Percentiles rank a stretch among this genome's conserved stretches.
phyloP scores from a whole-genome alignment of 2,329 filamentous ascomycete species.

The Periconia sp. region DNA sequence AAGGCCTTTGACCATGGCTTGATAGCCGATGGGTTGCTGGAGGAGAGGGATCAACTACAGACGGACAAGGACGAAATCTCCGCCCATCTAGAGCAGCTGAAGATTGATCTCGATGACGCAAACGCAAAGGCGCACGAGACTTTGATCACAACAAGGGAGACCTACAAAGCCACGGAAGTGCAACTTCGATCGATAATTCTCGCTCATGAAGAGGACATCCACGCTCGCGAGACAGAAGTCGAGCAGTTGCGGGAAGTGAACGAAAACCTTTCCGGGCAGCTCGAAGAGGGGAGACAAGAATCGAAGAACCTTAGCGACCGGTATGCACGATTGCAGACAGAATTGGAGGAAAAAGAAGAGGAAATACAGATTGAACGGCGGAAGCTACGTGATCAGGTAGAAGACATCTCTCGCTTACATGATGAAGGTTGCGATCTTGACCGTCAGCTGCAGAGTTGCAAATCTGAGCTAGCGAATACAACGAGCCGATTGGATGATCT shows the following conservation, averaged over 20 bases:
- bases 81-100: constrained; percentile 43
- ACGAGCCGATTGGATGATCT: constrained; percentile 22
- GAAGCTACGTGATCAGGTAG: constrained; percentile 13
- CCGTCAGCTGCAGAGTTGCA: constrained; percentile 21
- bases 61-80: constrained; percentile 46
- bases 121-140: constrained; percentile 39
- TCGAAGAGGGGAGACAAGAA: constrained; percentile 16
- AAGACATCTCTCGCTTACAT: constrained; percentile 31
- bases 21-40: constrained; percentile 46
- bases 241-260: constrained; percentile 16
- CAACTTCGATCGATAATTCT: constrained; percentile 29
- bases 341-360: constrained; percentile 1
- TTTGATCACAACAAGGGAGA: constrained; percentile 26
- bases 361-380: constrained; percentile 15
- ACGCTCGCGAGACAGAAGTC: constrained; percentile 8
- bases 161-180: constrained; percentile 45
- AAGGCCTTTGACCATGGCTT: constrained; percentile 30
- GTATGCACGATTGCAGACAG: not conserved
- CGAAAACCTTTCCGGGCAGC: constrained; percentile 8
- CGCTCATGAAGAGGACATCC: constrained; percentile 22
- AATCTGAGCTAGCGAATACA: constrained; percentile 22
- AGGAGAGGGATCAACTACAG: constrained; percentile 47
- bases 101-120: constrained; percentile 47
- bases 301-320: not conserved
- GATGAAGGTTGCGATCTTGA: constrained; percentile 23